These are phyloP conservation scores for Evansstolkia leycettana DNA, from an alignment of 495 filamentous ascomycete genomes.

Conservation along the genomic window DNA sequence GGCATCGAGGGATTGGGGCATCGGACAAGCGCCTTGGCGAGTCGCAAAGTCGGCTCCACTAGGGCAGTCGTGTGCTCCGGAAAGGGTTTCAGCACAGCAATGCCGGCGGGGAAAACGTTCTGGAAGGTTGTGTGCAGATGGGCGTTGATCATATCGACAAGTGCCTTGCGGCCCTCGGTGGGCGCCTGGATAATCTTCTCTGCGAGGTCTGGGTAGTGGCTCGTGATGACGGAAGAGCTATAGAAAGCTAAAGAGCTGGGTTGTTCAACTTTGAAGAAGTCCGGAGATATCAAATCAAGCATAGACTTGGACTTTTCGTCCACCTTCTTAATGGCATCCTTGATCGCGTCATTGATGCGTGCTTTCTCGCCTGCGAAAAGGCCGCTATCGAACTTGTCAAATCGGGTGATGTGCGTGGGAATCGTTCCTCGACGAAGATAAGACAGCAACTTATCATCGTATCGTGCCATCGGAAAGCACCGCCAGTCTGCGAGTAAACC, in stretches of 20 bases:
- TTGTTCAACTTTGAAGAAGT: slow-evolving; percentile 53
- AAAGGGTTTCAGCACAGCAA: slow-evolving; percentile 69
- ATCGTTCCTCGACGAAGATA: slow-evolving; percentile 64
- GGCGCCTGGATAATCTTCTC: slow-evolving; percentile 44
- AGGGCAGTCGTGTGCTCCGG: slow-evolving; percentile 59
- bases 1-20: slow-evolving; percentile 63
- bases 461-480: slow-evolving; percentile 74
- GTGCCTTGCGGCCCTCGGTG: slow-evolving; percentile 42
- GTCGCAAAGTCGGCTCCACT: slow-evolving; percentile 50
- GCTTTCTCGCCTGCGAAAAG: slow-evolving; percentile 63
- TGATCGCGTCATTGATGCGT: slow-evolving; percentile 54
- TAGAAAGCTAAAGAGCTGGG: slow-evolving; percentile 70
- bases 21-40: slow-evolving; percentile 59
- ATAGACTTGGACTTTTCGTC: slow-evolving; percentile 43
- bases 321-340: slow-evolving; percentile 47
- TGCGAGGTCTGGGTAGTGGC: slow-evolving; percentile 51
- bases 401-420: slow-evolving; percentile 53
- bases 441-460: slow-evolving; percentile 58
- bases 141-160: slow-evolving; percentile 67
- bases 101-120: slow-evolving; percentile 59
- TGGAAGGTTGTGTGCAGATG: slow-evolving; percentile 85
- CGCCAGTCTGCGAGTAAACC: slow-evolving; percentile 71
- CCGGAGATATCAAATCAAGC: slow-evolving; percentile 39
- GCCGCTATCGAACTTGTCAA: slow-evolving; percentile 57
- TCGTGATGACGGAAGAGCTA: slow-evolving; percentile 43